Evolutionary conservation across 2,329 filamentous ascomycete species (phyloP), one percentile per base, ranked within the genome.

Genomic region (Fonsecaea monophora): DNA sequence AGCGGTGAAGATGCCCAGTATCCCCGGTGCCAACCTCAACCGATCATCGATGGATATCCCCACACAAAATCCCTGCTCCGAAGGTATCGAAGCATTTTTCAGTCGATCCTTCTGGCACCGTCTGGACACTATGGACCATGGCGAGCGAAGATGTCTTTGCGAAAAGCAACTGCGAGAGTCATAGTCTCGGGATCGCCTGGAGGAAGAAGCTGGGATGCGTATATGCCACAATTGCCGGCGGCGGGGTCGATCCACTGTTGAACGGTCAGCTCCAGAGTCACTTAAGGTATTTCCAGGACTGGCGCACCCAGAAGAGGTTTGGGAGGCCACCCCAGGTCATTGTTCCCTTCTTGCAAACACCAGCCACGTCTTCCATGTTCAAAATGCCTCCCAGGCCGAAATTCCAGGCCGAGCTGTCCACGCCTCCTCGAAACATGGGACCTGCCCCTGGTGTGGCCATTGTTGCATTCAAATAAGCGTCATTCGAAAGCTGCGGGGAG

Each of bases 271-370:
- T 57, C n/a, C 38, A 15, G 50, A 37, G 4, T 6, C 48, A 10
- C 35, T 53, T 15, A 32, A 32, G 30, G 30, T 32, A 15, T 38
- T 48, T 12, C 34, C 53, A 35, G 45, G 53, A 45, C 2, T 12
- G 34, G 18, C 67, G n/a, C 45, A 69, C 67, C 67, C 69, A 73
- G 45, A 71, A 71, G 15, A 73, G 32, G 59, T 73, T 73, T 35
- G 72, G 72, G 55, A 73, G 54, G 10, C 73, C 73, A 32, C 70
- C 69, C 73, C 72, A 74, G 25, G 67, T 65, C 61, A 72, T 56
- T 8, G 69, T 72, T 18, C 70, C 66, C 42, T 62, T 62, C 40
- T 67, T 67, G 25, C 61, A 66, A 25, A 68, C 30, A n/a, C 58
- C 66, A 6, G 67, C 58, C 25, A 68, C 66, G 40, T 66, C 68